Conservation (phyloP, 2,329 filamentous ascomycete species). For the Ophiostoma fasciatum region DNA sequence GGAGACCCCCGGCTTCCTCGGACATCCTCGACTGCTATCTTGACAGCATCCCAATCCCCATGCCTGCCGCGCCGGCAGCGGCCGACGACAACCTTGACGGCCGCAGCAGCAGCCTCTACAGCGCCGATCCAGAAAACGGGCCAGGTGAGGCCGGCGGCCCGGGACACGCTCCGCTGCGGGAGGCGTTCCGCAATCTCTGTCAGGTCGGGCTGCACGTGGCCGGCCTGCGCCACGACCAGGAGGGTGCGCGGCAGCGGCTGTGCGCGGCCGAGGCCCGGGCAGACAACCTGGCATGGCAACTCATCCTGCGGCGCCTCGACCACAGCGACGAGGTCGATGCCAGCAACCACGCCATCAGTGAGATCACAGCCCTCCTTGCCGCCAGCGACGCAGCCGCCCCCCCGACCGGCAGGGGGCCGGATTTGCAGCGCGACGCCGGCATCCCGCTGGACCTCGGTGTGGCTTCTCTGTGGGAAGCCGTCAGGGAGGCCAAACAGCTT, state of each 20-base stretch:
- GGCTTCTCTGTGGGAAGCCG: background rate
- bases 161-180: background rate
- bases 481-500: background rate
- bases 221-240: background rate
- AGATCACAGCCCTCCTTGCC: background rate
- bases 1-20: background rate
- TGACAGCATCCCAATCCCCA: background rate
- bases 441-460: background rate
- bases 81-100: no score
- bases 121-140: background rate
- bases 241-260: background rate
- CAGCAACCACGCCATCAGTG: background rate
- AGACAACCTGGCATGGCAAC: background rate
- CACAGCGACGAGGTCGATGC: background rate
- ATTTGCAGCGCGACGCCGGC: background rate
- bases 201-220: constrained; percentile 4
- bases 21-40: background rate
- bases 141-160: background rate
- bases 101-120: constrained; percentile 4
- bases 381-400: no score
- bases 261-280: background rate
- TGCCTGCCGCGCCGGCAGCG: no score
- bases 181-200: constrained; percentile 1
- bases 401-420: no score
- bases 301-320: constrained; percentile 1